Conservation (phyloP, 805 yeast species). For the Schwanniomyces sp. region DNA sequence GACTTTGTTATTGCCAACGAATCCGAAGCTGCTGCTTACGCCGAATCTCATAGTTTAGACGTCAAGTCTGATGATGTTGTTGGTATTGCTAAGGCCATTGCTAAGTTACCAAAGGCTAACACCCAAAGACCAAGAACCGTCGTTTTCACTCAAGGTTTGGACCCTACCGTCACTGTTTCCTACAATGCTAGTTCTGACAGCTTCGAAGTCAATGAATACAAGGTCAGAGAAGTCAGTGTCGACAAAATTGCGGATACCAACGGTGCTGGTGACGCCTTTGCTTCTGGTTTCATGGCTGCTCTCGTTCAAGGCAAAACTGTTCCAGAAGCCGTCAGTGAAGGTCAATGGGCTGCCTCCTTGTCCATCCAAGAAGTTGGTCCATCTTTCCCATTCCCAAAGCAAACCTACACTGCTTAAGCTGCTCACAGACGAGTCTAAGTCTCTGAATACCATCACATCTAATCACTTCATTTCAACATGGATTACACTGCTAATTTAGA, state of each 20-base stretch:
- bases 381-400: slow-evolving; percentile 81
- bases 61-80: slow-evolving; percentile 54
- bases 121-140: slow-evolving; percentile 73
- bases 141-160: slow-evolving; percentile 92
- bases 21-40: slow-evolving; percentile 93
- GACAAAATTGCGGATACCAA: slow-evolving; percentile 84
- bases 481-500: slow-evolving; percentile 7
- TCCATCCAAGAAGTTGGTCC: slow-evolving; percentile 95
- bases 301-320: slow-evolving; percentile 71
- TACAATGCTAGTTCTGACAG: slow-evolving; percentile 50
- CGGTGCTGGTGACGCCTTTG: slow-evolving; percentile 99
- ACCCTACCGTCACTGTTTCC: slow-evolving; percentile 79
- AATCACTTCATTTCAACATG: slow-evolving; percentile 23
- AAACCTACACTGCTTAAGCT: slow-evolving; percentile 39
- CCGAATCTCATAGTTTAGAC: slow-evolving; percentile 73
- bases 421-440: not conserved
- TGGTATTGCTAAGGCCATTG: slow-evolving; percentile 80
- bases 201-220: slow-evolving; percentile 49
- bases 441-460: slow-evolving; percentile 1
- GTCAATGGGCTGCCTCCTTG: slow-evolving; percentile 94
- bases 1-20: slow-evolving; percentile 94
- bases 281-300: slow-evolving; percentile 93
- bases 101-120: slow-evolving; percentile 75
- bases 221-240: slow-evolving; percentile 71
- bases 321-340: slow-evolving; percentile 66